Conservation (phyloP, 2,329 filamentous ascomycete species). For the Clonostachys chloroleuca region DNA sequence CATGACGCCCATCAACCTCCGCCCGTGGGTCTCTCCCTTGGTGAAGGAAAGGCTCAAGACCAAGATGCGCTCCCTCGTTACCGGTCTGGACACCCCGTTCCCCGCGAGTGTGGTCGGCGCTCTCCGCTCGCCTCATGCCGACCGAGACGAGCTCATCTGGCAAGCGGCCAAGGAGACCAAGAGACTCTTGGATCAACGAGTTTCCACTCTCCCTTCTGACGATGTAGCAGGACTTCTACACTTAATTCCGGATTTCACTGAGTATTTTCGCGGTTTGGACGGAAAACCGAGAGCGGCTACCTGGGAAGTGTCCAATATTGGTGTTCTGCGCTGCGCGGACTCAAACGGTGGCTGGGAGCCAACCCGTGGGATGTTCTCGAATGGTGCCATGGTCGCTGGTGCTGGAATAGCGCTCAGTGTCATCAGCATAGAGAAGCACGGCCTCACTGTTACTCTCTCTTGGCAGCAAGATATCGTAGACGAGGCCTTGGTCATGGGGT, state of each 20-base stretch:
- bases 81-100: slow-evolving; percentile 23
- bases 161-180: slow-evolving; percentile 26
- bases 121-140: slow-evolving; percentile 10
- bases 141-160: slow-evolving; percentile 32
- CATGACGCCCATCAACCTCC: slow-evolving; percentile 38
- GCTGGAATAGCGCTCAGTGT: slow-evolving; percentile 39
- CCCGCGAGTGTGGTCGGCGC: slow-evolving; percentile 11
- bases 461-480: slow-evolving; percentile 43
- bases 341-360: slow-evolving; percentile 22
- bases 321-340: slow-evolving; percentile 20
- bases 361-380: slow-evolving; percentile 42
- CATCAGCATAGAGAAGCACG: slow-evolving; percentile 34
- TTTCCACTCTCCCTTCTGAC: slow-evolving; percentile 29
- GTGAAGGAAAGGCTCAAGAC: slow-evolving; percentile 18
- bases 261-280: slow-evolving; percentile 32
- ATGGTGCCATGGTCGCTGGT: slow-evolving; percentile 37
- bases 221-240: slow-evolving; percentile 35
- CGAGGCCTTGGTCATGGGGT: slow-evolving; percentile 22
- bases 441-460: slow-evolving; percentile 34
- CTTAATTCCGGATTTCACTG: slow-evolving; percentile 36
- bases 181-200: slow-evolving; percentile 22
- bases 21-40: slow-evolving; percentile 23
- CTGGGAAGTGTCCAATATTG: slow-evolving; percentile 51
- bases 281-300: slow-evolving; percentile 33
- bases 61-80: slow-evolving; percentile 33